Evolutionary conservation across 768 basidiomycete species (phyloP), one percentile per base, ranked within the genome.

Genomic region (Trametopsis cervina): DNA sequence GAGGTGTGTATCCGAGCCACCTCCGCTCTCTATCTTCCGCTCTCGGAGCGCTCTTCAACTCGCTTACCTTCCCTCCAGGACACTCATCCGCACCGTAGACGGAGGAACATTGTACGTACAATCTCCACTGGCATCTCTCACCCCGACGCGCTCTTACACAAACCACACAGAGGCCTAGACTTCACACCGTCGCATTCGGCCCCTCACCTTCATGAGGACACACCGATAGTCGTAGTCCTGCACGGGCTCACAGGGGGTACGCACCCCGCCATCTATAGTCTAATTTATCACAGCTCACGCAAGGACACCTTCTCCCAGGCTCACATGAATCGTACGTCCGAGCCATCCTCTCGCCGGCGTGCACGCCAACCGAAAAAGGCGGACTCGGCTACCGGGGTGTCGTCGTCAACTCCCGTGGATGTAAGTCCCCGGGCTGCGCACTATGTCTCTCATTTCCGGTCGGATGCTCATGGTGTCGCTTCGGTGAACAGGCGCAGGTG

Each of bases 321-420:
- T 89, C 87, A 15, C 77, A 93, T 58, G 93, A 93, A 70, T 71
- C 81, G 15, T 96, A 94, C 59, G 85, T 94, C 42, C 73, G 89
- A 50, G 81, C 85, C 27, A 72, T 94, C 41, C 69, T 96, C 3
- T 74, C 75, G 44, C 81, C 77, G 52, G 83, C 83, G 15, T 81
- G 82, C 59, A 70, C 71, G 21, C 73, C 85, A 13, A 71, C 78
- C 12, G 71, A 74, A 24, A 69, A 83, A 54, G 89, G 87, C 13
- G 93, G 92, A 1, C 69, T 93, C 42, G 90, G 90, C 13, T 92
- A 86, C 64, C 75, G 94, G 47, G 92, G 77, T 5, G 83, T 85
- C 11, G 89, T 94, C 7, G 75, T 92, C 60, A 93, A 93, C 66
- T 91, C 85, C 65, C 77, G 92, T 56, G 90, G 90, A 61, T 92